These are phyloP conservation scores for Carex scoparia DNA, from an alignment of 176 grass and related monocot species.

Conservation along the genomic window DNA sequence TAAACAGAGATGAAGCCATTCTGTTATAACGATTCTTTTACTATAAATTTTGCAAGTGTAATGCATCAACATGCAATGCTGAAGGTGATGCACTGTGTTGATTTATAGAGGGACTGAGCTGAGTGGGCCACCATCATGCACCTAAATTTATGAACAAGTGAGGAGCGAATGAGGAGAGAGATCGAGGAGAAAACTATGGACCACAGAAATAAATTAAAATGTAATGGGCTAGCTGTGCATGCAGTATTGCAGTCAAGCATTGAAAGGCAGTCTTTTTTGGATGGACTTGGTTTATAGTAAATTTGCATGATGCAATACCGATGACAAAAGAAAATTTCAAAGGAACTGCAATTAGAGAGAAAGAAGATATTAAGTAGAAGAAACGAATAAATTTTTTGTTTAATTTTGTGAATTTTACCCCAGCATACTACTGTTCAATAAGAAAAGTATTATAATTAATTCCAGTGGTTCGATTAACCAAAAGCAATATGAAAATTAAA, in stretches of 20 bases:
- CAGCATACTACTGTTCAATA: neutral
- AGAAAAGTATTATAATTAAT: neutral
- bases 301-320: neutral
- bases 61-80: conserved; percentile 2
- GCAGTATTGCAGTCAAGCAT: neutral
- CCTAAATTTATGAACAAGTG: conserved; percentile 19
- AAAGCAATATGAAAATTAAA: neutral
- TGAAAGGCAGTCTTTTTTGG: neutral
- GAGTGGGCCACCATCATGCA: neutral
- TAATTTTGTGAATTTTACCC: neutral
- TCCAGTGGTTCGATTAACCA: neutral
- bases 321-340: neutral
- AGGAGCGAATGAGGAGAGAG: neutral
- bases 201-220: conserved; percentile 19
- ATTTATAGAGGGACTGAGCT: conserved; percentile 19
- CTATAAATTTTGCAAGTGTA: neutral
- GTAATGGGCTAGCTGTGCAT: conserved; percentile 10
- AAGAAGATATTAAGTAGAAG: neutral
- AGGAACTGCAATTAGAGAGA: neutral
- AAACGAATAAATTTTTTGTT: neutral
- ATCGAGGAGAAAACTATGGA: neutral
- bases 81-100: conserved; percentile 1
- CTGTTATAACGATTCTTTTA: neutral
- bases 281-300: neutral
- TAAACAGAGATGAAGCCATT: conserved; percentile 28